phyloP scores from a whole-genome alignment of 225 moss, liverwort and hornwort genomes.

The Asterella californica region DNA sequence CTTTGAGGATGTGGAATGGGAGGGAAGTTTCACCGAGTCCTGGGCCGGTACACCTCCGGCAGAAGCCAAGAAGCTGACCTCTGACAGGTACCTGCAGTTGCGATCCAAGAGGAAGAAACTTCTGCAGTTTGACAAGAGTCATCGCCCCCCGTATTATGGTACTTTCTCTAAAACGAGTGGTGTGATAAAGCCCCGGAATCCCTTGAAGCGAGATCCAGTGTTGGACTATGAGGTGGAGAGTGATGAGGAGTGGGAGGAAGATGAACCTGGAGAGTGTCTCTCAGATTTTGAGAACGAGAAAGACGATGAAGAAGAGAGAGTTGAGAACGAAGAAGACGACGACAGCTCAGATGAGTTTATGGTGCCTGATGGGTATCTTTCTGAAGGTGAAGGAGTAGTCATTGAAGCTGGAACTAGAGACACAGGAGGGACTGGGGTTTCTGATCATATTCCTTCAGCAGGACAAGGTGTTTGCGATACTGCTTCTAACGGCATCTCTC shows the following conservation, averaged over 20 bases:
- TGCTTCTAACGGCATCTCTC: constrained; percentile 18
- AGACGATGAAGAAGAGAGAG: constrained; percentile 64
- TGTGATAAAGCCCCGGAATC: constrained; percentile 58
- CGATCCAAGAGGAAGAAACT: constrained; percentile 51
- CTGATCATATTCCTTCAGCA: constrained; percentile 17
- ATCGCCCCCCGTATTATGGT: constrained; percentile 87
- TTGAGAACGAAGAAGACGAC: constrained; percentile 61
- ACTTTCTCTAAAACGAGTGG: constrained; percentile 58
- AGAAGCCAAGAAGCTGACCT: constrained; percentile 27
- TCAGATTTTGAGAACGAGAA: constrained; percentile 92
- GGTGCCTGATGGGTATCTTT: constrained; percentile 94
- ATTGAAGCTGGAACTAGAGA: constrained; percentile 51
- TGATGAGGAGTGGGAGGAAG: constrained; percentile 99
- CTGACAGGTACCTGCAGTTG: constrained; percentile 19
- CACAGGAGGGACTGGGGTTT: not conserved
- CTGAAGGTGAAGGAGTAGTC: constrained; percentile 81
- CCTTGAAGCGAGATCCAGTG: constrained; percentile 57
- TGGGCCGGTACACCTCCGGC: constrained; percentile 21
- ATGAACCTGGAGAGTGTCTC: constrained; percentile 95
- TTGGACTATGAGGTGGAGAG: constrained; percentile 90
- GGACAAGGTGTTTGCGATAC: not conserved
- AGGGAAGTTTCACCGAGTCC: constrained; percentile 8
- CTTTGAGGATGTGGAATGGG: constrained; percentile 21
- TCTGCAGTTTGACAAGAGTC: constrained; percentile 88
- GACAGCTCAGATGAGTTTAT: constrained; percentile 84